These are phyloP conservation scores for Albatrellus ellisii DNA, from an alignment of 768 basidiomycete species.

Conservation along the genomic window DNA sequence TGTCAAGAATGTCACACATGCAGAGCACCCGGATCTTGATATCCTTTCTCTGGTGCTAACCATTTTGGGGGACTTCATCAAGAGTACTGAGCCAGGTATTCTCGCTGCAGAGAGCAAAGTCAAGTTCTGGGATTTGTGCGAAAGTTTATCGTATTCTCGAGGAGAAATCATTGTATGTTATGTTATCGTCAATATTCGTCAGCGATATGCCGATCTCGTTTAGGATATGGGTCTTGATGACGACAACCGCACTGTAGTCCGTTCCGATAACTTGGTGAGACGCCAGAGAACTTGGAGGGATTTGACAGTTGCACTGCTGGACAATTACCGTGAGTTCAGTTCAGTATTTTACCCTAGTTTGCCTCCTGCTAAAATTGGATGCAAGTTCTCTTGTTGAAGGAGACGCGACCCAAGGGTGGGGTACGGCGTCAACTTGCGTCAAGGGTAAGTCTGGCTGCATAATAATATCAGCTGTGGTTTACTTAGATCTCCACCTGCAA, in stretches of 20 bases:
- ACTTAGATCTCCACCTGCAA: constrained; percentile 22
- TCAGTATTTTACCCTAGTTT: not conserved
- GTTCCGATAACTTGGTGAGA: constrained; percentile 52
- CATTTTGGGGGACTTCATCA: constrained; percentile 60
- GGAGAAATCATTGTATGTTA: constrained; percentile 69
- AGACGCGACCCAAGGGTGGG: constrained; percentile 34
- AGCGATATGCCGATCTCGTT: constrained; percentile 3
- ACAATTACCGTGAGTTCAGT: constrained; percentile 54
- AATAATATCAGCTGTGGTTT: constrained; percentile 3
- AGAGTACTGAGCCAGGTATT: constrained; percentile 83
- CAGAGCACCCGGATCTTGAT: constrained; percentile 70
- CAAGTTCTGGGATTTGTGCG: constrained; percentile 72
- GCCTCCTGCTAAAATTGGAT: constrained; percentile 5
- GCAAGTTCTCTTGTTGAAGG: constrained; percentile 50
- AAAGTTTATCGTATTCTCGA: constrained; percentile 58
- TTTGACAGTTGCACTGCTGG: constrained; percentile 50
- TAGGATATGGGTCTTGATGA: constrained; percentile 79
- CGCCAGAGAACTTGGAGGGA: constrained; percentile 57
- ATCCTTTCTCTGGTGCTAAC: constrained; percentile 58
- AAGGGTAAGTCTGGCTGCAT: constrained; percentile 33
- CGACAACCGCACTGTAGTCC: constrained; percentile 58
- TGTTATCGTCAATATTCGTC: not conserved
- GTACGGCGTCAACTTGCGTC: constrained; percentile 44
- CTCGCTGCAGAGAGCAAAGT: constrained; percentile 86
- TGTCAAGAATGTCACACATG: constrained; percentile 48